These are phyloP conservation scores for Protostelium mycophagum DNA, from an alignment of 78 protist genomes.

Conservation along the genomic window DNA sequence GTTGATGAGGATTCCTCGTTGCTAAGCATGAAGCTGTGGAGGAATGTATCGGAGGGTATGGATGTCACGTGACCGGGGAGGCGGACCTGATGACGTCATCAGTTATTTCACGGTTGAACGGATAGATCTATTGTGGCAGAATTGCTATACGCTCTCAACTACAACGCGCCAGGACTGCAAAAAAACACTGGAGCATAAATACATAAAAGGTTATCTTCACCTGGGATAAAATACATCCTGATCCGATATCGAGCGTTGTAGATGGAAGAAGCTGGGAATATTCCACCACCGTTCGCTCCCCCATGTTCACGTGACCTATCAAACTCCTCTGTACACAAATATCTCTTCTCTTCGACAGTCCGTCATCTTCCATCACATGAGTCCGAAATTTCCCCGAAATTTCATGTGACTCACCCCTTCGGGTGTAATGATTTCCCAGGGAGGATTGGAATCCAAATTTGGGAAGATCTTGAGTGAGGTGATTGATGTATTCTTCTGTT, in stretches of 20 bases:
- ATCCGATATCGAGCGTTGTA: slow-evolving; percentile 8
- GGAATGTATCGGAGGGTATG: background rate
- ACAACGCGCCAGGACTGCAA: no score
- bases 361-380: slow-evolving; percentile 2
- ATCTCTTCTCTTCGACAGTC: background rate
- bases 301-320: background rate
- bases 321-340: slow-evolving; percentile 1
- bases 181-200: background rate
- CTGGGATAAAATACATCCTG: slow-evolving; percentile 35
- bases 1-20: background rate
- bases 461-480: slow-evolving; percentile 31
- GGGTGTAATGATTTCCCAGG: background rate
- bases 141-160: no score
- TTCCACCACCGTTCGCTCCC: slow-evolving; percentile 21
- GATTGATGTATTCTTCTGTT: slow-evolving; percentile 50
- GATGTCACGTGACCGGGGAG: background rate
- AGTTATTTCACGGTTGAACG: no score
- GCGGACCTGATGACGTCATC: background rate
- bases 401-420: background rate
- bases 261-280: slow-evolving; percentile 13
- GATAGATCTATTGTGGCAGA: no score
- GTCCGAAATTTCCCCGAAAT: background rate
- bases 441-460: slow-evolving; percentile 27
- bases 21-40: background rate
- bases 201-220: no score